Evolutionary conservation across 768 basidiomycete genomes (phyloP), one percentile per base, ranked within the genome.

Genomic region (Lactarius hatsudake): DNA sequence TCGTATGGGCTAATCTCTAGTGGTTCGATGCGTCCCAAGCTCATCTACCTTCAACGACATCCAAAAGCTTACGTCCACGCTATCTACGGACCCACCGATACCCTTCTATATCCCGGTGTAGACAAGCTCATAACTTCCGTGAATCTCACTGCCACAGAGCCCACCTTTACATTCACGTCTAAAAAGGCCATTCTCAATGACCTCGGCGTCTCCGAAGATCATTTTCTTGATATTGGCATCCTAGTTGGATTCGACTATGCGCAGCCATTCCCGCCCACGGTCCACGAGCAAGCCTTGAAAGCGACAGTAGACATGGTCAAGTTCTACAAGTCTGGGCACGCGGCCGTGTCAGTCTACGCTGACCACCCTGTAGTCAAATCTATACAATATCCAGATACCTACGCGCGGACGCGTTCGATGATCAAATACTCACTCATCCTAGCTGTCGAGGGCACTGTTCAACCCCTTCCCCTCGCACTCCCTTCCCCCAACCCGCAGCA

Each of bases 11-110:
- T 34, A 28, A 58, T 53, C 62, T 43, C 34, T 42, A 67, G 26
- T 42, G 51, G 56, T 53, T 43, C 65, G 36, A 48, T 57, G 61
- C 66, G 55, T 63, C 15, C 69, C 42, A 73, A 98, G 95, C 82
- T 99, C 75, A 90, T 96, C 71, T 98, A 98, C 81, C 87, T 99
- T 43, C 90, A 94, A 77, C 88, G 93, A 62, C 96, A 98, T 79
- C 82, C 86, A 36, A 96, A 97, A 76, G 85, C 89, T 5, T 99
- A 98, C 78, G 91, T 96, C 70, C 96, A 98, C 74, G 89, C 96
- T 26, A 88, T 98, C 72, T 97, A 87, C 76, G 95, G 92, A 6
- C 87, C 96, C 20, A 91, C 89, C 2, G 97, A 99, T 76, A 85
- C 91, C 30, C 83, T 99, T 15, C 82, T 98, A 48, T 98, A 94